Conservation (phyloP, 257 asterid species). For the Solanum habrochaites region DNA sequence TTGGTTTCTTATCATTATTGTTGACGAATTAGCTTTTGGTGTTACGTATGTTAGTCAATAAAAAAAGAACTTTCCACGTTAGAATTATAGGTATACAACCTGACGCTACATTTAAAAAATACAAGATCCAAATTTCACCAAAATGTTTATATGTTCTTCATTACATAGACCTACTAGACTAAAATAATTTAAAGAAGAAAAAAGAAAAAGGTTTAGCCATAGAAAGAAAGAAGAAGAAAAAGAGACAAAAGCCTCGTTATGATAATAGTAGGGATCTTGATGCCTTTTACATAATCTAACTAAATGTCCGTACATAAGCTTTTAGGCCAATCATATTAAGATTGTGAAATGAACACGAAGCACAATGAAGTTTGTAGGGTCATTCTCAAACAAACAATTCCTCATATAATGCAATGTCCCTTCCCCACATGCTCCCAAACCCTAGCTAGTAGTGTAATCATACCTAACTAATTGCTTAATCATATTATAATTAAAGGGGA, state of each 20-base stretch:
- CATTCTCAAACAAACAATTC: slow-evolving; percentile 16
- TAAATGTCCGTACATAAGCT: slow-evolving; percentile 26
- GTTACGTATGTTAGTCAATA: too few species aligned
- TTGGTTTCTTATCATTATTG: not conserved
- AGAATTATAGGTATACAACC: not conserved
- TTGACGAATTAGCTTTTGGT: not conserved
- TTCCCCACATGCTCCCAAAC: not conserved
- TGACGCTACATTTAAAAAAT: not conserved
- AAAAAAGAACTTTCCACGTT: not conserved
- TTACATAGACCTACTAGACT: not conserved
- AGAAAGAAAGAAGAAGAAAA: not conserved
- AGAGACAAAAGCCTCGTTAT: slow-evolving; percentile 34
- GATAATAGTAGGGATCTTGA: slow-evolving; percentile 45
- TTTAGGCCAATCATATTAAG: slow-evolving; percentile 41
- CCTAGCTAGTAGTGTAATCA: not conserved
- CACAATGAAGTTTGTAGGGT: slow-evolving; percentile 44
- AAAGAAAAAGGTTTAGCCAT: too few species aligned
- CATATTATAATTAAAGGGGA: not conserved
- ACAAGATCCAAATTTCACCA: not conserved
- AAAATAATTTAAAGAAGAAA: not conserved
- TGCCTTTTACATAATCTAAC: slow-evolving; percentile 21
- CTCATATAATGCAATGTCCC: slow-evolving; percentile 18
- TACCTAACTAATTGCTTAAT: not conserved
- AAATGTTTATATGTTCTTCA: not conserved
- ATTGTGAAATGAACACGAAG: slow-evolving; percentile 24